Evolutionary conservation across 805 yeast species (phyloP).

Genomic region (Candida oleophila): DNA sequence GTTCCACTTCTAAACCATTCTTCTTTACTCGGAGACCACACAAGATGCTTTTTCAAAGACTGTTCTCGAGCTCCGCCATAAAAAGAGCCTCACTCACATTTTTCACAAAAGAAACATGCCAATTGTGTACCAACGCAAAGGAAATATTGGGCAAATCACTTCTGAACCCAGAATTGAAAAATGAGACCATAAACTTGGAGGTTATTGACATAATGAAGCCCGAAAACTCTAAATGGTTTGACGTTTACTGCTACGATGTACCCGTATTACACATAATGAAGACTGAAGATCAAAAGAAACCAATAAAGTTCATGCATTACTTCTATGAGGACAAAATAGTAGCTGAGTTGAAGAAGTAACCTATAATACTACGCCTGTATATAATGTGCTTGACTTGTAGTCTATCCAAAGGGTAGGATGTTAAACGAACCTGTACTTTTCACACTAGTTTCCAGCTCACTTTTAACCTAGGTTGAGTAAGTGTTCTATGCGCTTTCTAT

Average conservation of each 20-base stretch:
- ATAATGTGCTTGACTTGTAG: background rate
- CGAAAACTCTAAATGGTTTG: conserved; percentile 64
- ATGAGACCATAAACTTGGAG: conserved; percentile 29
- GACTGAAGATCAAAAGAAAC: conserved; percentile 41
- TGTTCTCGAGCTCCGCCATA: background rate
- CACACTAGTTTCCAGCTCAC: too few relatives aligned
- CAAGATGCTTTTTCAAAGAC: conserved; percentile 3
- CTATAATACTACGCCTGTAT: background rate
- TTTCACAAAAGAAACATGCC: conserved; percentile 69
- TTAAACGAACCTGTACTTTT: background rate
- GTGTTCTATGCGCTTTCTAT: too few relatives aligned
- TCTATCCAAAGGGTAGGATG: too few relatives aligned
- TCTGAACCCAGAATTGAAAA: conserved; percentile 22
- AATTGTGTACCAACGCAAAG: conserved; percentile 66
- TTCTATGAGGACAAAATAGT: conserved; percentile 54
- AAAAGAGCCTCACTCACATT: conserved; percentile 40
- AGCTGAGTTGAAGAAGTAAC: conserved; percentile 46
- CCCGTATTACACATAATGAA: conserved; percentile 70
- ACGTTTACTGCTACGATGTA: conserved; percentile 71
- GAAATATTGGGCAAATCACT: conserved; percentile 46
- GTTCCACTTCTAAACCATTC: too few relatives aligned
- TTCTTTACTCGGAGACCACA: background rate
- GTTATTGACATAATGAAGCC: conserved; percentile 60
- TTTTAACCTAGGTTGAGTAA: too few relatives aligned
- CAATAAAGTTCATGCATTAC: conserved; percentile 67